These are phyloP conservation scores for Avicennia marina DNA, from an alignment of 257 asterid genomes.

Conservation along the genomic window DNA sequence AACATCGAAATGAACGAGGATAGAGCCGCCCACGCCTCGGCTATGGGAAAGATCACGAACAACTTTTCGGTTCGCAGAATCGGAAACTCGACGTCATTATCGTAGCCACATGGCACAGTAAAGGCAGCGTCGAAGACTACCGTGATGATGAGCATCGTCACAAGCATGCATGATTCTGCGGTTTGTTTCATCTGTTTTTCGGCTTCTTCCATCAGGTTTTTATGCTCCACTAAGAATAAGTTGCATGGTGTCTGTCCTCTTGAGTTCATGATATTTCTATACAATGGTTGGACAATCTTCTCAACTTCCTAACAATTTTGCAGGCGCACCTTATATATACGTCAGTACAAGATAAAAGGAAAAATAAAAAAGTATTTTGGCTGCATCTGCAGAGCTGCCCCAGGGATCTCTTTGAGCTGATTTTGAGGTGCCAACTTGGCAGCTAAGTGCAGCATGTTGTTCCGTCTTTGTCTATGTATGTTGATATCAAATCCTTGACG, in stretches of 20 bases:
- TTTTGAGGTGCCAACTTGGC: slow-evolving; percentile 22
- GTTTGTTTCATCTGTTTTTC: slow-evolving; percentile 37
- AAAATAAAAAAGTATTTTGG: too few relatives aligned
- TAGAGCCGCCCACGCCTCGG: slow-evolving; percentile 29
- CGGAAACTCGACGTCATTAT: slow-evolving; percentile 16
- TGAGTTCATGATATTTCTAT: background rate
- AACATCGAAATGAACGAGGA: slow-evolving; percentile 26
- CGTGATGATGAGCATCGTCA: slow-evolving; percentile 29
- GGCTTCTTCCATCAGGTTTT: slow-evolving; percentile 22
- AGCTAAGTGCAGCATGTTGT: slow-evolving; percentile 36
- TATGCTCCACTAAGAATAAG: slow-evolving; percentile 19
- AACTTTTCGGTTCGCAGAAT: background rate
- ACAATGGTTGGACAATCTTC: slow-evolving; percentile 19
- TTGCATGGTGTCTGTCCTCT: slow-evolving; percentile 23
- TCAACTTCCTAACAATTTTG: slow-evolving; percentile 24
- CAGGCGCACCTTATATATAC: too few relatives aligned
- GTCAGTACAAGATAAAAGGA: too few relatives aligned
- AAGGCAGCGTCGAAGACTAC: slow-evolving; percentile 35
- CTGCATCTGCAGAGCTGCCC: slow-evolving; percentile 40
- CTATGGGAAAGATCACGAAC: slow-evolving; percentile 22
- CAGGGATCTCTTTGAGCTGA: slow-evolving; percentile 25
- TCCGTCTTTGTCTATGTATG: slow-evolving; percentile 17
- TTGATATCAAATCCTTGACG: slow-evolving; percentile 16
- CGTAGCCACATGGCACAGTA: slow-evolving; percentile 37
- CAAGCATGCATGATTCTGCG: slow-evolving; percentile 31